These are phyloP conservation scores for Corylus heterophylla DNA, from an alignment of 306 rosid genomes.

Conservation along the genomic window DNA sequence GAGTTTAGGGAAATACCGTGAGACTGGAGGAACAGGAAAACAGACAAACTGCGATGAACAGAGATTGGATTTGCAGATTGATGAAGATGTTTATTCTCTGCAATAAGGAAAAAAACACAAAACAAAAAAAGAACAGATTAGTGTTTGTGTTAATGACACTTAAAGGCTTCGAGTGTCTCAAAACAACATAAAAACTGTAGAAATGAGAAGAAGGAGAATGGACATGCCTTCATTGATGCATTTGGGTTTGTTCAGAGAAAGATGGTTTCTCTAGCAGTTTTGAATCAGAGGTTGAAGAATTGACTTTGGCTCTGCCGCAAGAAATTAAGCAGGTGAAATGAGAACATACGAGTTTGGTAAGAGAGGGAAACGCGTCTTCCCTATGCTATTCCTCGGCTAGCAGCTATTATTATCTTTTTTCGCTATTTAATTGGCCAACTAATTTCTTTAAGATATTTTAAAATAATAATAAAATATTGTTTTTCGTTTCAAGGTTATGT, in stretches of 20 bases:
- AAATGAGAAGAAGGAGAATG: not conserved
- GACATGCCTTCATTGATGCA: conserved; percentile 37
- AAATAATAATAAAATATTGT: too few relatives aligned
- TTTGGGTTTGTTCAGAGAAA: not conserved
- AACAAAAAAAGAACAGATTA: not conserved
- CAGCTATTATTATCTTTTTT: too few relatives aligned
- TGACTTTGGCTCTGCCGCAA: not conserved
- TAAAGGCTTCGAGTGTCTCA: not conserved
- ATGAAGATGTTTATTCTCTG: conserved; percentile 36
- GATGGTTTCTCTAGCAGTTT: not conserved
- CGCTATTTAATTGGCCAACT: too few relatives aligned
- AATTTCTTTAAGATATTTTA: too few relatives aligned
- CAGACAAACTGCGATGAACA: conserved; percentile 52
- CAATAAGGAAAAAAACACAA: conserved; percentile 8
- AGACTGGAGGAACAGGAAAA: conserved; percentile 47
- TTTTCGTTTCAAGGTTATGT: too few relatives aligned
- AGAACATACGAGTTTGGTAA: not conserved
- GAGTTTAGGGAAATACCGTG: conserved; percentile 46
- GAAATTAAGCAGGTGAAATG: not conserved
- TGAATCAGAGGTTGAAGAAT: not conserved
- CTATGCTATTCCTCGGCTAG: too few relatives aligned
- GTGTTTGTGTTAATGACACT: not conserved
- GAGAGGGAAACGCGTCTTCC: not conserved
- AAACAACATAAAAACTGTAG: not conserved
- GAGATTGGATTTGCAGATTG: conserved; percentile 33